These are phyloP conservation scores for Alternaria arbusti DNA, from an alignment of 2,329 filamentous ascomycete genomes.

Conservation along the genomic window DNA sequence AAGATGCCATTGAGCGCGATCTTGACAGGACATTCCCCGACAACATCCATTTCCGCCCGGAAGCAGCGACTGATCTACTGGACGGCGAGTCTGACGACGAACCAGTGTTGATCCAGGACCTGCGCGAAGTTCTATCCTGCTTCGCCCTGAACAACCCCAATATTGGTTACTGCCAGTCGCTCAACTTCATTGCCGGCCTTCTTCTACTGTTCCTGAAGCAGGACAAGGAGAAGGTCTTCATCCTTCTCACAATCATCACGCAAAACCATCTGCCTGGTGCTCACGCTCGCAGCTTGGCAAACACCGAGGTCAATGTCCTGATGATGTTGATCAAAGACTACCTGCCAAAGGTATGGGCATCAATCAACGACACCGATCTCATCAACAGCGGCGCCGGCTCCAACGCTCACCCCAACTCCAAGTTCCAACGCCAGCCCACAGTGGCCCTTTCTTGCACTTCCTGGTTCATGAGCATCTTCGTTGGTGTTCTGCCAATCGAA, in stretches of 20 bases:
- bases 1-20: conserved; percentile 92
- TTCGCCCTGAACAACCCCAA: conserved; percentile 90
- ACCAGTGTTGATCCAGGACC: conserved; percentile 77
- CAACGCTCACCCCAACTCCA: conserved; percentile 42
- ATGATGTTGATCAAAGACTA: conserved; percentile 86
- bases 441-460: conserved; percentile 92
- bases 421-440: conserved; percentile 70
- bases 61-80: conserved; percentile 41
- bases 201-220: conserved; percentile 80
- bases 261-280: conserved; percentile 87
- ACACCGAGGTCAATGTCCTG: conserved; percentile 90
- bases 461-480: conserved; percentile 98
- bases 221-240: conserved; percentile 90
- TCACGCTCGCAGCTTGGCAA: conserved; percentile 87
- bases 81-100: conserved; percentile 58
- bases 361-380: conserved; percentile 78
- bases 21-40: conserved; percentile 94
- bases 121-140: conserved; percentile 85
- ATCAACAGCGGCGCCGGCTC: conserved; percentile 45
- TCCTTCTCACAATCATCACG: conserved; percentile 92
- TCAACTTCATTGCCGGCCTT: conserved; percentile 93
- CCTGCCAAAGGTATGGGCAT: conserved; percentile 83
- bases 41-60: conserved; percentile 85
- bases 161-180: conserved; percentile 93
- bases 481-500: conserved; percentile 90